These are phyloP conservation scores for Chlamydomonas sp. DNA, from an alignment of 139 green algal species.

Conservation along the genomic window DNA sequence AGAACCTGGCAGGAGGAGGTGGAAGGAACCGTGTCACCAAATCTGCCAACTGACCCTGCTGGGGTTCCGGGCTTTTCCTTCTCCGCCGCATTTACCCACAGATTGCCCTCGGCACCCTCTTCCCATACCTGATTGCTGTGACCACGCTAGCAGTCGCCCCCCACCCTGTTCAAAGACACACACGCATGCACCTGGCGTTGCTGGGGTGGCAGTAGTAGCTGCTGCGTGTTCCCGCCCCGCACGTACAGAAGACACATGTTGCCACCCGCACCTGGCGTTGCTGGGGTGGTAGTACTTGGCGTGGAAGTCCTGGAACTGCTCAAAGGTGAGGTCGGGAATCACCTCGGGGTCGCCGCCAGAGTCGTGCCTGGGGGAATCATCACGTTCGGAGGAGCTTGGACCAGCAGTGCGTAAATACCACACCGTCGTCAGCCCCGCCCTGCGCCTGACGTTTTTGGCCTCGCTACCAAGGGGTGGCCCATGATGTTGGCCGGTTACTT, in stretches of 20 bases:
- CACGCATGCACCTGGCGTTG: constrained; percentile 45
- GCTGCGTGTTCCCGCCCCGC: no score
- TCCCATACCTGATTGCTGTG: no score
- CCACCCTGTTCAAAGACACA: not conserved
- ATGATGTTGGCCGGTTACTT: no score
- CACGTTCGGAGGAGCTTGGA: no score
- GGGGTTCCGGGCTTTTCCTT: no score
- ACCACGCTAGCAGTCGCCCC: not conserved
- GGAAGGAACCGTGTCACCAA: not conserved
- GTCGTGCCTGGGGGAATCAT: constrained; percentile 80
- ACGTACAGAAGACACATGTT: no score
- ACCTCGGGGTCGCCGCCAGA: constrained; percentile 90
- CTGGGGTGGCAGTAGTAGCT: constrained; percentile 94
- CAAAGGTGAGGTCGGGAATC: constrained; percentile 96
- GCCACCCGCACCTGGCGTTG: constrained; percentile 65
- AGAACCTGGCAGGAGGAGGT: constrained; percentile 74
- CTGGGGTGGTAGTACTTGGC: constrained; percentile 95
- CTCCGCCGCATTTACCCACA: not conserved
- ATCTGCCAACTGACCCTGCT: no score
- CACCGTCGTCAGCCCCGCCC: no score
- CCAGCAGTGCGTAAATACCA: no score
- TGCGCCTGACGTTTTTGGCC: no score
- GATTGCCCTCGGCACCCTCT: not conserved
- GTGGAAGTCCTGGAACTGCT: constrained; percentile 98
- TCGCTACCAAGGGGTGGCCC: no score